These are phyloP conservation scores for Marchantia paleacea DNA, from an alignment of 225 moss, liverwort and hornwort genomes.

Conservation along the genomic window DNA sequence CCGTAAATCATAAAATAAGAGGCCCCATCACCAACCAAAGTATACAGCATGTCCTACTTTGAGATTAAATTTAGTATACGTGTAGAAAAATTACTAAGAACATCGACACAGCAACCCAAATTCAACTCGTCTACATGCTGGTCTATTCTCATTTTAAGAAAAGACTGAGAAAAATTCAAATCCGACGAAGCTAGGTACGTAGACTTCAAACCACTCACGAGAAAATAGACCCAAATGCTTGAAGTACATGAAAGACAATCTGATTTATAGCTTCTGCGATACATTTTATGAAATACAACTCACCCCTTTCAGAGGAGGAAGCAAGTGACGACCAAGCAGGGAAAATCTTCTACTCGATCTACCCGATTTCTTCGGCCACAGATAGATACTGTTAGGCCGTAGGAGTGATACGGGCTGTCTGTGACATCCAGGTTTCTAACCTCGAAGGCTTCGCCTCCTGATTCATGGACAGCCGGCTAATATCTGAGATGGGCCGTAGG, in stretches of 20 bases:
- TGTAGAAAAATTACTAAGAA: too few species aligned
- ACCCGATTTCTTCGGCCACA: background rate
- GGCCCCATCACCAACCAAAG: too few species aligned
- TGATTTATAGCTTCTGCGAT: background rate
- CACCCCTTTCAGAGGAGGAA: background rate
- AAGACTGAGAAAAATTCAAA: too few species aligned
- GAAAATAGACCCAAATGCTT: background rate
- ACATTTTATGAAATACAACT: slow-evolving; percentile 1
- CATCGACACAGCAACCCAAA: too few species aligned
- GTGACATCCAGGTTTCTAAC: background rate
- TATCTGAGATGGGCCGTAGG: background rate
- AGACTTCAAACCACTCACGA: background rate
- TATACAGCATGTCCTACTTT: too few species aligned
- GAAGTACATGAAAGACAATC: too few species aligned
- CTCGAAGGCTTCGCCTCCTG: background rate
- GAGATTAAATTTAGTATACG: too few species aligned
- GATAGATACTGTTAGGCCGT: background rate
- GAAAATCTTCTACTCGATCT: background rate
- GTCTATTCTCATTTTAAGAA: too few species aligned
- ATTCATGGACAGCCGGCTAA: background rate
- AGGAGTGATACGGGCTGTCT: background rate
- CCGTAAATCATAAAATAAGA: too few species aligned
- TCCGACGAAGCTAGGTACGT: too few species aligned
- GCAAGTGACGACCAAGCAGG: background rate
- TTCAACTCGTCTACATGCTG: too few species aligned